Conservation (phyloP, 306 rosid genomes). For the Rubus parviflorus region DNA sequence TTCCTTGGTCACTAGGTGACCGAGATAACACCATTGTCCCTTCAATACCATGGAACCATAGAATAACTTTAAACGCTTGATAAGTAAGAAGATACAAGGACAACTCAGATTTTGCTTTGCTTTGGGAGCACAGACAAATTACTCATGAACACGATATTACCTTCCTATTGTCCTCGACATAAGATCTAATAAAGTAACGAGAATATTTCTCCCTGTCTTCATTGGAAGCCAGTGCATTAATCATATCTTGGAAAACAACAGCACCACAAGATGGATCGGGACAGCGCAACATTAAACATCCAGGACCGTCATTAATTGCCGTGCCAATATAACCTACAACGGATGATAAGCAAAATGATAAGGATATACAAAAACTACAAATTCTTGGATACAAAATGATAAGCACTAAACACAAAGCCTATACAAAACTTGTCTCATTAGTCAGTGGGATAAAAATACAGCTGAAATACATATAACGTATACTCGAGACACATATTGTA, state of each 20-base stretch:
- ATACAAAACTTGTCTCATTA: not conserved
- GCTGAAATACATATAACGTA: not conserved
- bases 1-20: not conserved
- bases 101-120: not conserved
- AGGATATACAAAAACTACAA: not conserved
- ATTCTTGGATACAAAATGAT: not conserved
- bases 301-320: conserved; percentile 88
- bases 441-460: not conserved
- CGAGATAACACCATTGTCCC: not conserved
- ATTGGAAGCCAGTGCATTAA: conserved; percentile 45
- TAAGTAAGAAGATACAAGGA: conserved; percentile 6
- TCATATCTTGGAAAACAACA: conserved; percentile 83
- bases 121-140: conserved; percentile 6
- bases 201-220: conserved; percentile 71
- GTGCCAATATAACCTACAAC: conserved; percentile 69
- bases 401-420: not conserved
- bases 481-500: not conserved
- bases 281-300: conserved; percentile 86
- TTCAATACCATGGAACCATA: not conserved
- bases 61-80: not conserved
- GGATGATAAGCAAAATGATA: not conserved
- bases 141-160: conserved; percentile 30
- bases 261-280: conserved; percentile 90
- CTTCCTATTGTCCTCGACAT: conserved; percentile 91
- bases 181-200: conserved; percentile 83